A percentile compares a stretch with the other conserved stretches of the same genome.
phyloP scores from a whole-genome alignment of 2,329 filamentous ascomycete genomes.

The Aspergillus piperis region DNA sequence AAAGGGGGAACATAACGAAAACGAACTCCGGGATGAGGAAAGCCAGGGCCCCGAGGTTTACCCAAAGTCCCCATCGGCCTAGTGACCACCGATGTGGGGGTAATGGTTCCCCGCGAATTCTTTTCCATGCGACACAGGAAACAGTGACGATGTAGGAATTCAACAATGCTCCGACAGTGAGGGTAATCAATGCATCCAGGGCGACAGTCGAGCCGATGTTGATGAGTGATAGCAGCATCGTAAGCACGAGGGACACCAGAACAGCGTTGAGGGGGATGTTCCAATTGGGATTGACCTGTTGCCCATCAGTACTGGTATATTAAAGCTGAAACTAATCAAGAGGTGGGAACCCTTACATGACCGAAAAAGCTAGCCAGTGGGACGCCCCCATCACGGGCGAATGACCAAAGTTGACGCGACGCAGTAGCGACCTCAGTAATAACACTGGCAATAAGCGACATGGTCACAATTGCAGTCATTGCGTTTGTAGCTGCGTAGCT shows the following conservation, averaged over 20 bases:
- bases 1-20: conserved; percentile 43
- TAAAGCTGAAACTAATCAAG: neutral
- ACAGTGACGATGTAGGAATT: conserved; percentile 53
- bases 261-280: conserved; percentile 43
- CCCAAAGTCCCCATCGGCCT: conserved; percentile 33
- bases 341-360: conserved; percentile 11
- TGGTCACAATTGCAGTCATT: conserved; percentile 47
- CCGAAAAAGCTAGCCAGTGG: conserved; percentile 32
- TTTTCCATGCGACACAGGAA: conserved; percentile 38
- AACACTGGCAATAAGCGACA: conserved; percentile 41
- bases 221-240: conserved; percentile 48
- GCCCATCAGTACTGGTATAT: neutral
- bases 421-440: conserved; percentile 36
- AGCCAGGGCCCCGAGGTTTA: conserved; percentile 39
- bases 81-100: conserved; percentile 37
- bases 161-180: conserved; percentile 54
- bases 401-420: conserved; percentile 45
- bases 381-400: conserved; percentile 46
- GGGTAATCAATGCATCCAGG: conserved; percentile 57
- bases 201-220: conserved; percentile 55
- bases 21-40: conserved; percentile 37
- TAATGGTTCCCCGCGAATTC: conserved; percentile 33
- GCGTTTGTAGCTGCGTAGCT: conserved; percentile 45
- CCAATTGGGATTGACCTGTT: conserved; percentile 39
- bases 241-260: conserved; percentile 34